phyloP scores from a whole-genome alignment of 371 early-diverging fungal species.

The Mortierella sp. region DNA sequence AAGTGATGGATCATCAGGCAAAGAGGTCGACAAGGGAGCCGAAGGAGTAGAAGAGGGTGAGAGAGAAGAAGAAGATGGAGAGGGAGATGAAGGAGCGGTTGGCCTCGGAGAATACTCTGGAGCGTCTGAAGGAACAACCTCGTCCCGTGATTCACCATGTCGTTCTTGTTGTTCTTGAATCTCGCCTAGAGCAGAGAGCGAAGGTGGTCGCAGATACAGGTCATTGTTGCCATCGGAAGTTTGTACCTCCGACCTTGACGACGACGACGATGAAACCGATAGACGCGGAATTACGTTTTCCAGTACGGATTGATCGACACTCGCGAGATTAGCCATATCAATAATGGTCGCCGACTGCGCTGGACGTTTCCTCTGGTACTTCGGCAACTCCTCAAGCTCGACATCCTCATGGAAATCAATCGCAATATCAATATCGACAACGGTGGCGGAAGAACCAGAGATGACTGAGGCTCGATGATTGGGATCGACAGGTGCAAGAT shows the following conservation, averaged over 20 bases:
- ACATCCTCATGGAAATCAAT: neutral
- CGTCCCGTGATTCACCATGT: neutral
- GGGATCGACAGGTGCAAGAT: neutral
- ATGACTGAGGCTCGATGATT: slow-evolving; percentile 11
- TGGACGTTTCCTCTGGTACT: slow-evolving; percentile 27
- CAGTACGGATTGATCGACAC: slow-evolving; percentile 20
- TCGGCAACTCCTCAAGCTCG: slow-evolving; percentile 29
- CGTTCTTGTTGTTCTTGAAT: neutral
- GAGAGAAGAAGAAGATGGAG: neutral
- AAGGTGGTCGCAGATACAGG: neutral
- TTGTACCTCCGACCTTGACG: neutral
- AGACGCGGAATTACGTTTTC: slow-evolving; percentile 11
- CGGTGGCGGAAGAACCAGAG: neutral
- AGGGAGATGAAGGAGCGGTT: neutral
- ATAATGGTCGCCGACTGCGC: slow-evolving; percentile 35
- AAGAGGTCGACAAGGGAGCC: neutral
- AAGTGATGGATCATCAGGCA: neutral
- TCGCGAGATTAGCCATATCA: slow-evolving; percentile 32
- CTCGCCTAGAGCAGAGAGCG: neutral
- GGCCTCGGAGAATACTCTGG: neutral
- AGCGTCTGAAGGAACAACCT: neutral
- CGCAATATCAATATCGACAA: neutral
- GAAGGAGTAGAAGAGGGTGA: neutral
- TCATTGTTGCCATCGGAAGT: neutral
- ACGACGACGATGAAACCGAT: neutral